These are phyloP conservation scores for Leccinum boreale DNA, from an alignment of 768 basidiomycete genomes.

Conservation along the genomic window DNA sequence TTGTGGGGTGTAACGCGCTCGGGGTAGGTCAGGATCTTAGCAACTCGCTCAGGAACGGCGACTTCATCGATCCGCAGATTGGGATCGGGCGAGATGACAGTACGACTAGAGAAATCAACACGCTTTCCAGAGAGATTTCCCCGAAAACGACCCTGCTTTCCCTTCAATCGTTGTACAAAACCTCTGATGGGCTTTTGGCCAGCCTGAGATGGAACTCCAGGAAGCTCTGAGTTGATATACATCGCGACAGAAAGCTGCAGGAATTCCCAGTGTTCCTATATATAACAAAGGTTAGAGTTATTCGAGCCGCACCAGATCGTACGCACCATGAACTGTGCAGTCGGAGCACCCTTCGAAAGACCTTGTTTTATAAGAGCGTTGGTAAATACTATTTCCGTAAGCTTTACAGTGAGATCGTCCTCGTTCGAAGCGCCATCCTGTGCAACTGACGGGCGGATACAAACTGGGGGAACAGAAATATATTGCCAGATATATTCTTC, in stretches of 20 bases:
- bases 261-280: conserved; percentile 97
- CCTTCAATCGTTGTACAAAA: conserved; percentile 96
- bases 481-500: conserved; percentile 99
- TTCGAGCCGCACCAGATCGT: neutral
- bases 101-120: conserved; percentile 97
- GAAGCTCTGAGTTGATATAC: conserved; percentile 97
- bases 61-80: conserved; percentile 98
- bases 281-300: neutral
- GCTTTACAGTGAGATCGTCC: conserved; percentile 96
- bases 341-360: conserved; percentile 82
- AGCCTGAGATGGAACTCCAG: conserved; percentile 83
- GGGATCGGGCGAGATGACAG: conserved; percentile 99
- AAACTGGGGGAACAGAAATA: conserved; percentile 95
- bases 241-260: conserved; percentile 92
- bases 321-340: conserved; percentile 81
- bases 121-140: conserved; percentile 98
- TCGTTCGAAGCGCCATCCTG: conserved; percentile 99
- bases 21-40: conserved; percentile 93
- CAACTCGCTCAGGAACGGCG: conserved; percentile 93
- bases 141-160: conserved; percentile 97
- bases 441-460: conserved; percentile 94
- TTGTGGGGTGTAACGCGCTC: conserved; percentile 94
- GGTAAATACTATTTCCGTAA: conserved; percentile 94
- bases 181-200: conserved; percentile 95
- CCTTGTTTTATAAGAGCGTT: conserved; percentile 92